Evolutionary conservation across 768 basidiomycete genomes (phyloP).

Genomic region (Pisolithus tinctorius): DNA sequence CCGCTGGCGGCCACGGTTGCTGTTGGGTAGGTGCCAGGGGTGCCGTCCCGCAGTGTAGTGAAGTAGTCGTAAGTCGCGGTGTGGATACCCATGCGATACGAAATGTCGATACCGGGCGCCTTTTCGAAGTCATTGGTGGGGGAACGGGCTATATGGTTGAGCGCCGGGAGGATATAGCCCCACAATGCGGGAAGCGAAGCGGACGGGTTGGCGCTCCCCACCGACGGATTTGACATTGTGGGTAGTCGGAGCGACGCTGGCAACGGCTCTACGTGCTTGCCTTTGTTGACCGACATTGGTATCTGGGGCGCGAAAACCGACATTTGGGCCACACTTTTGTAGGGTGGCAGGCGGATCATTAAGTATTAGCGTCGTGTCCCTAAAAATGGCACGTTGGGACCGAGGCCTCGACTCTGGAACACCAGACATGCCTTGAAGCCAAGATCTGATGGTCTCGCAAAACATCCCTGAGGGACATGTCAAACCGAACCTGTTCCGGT

Average conservation of each 20-base stretch:
- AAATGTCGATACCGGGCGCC: slow-evolving; percentile 64
- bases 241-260: slow-evolving; percentile 15
- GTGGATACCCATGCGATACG: slow-evolving; percentile 71
- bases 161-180: slow-evolving; percentile 68
- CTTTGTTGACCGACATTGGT: slow-evolving; percentile 26
- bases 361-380: too few species aligned
- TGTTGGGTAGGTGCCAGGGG: slow-evolving; percentile 18
- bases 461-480: too few species aligned
- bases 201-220: slow-evolving; percentile 66
- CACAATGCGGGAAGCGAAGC: slow-evolving; percentile 67
- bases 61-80: slow-evolving; percentile 82
- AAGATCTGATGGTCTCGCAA: too few species aligned
- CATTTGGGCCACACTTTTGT: not conserved
- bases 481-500: too few species aligned
- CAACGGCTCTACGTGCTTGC: slow-evolving; percentile 18
- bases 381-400: too few species aligned
- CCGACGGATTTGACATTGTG: slow-evolving; percentile 45
- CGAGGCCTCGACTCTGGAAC: too few species aligned
- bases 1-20: slow-evolving; percentile 22
- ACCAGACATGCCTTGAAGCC: too few species aligned
- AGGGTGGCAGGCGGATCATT: not conserved
- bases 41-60: slow-evolving; percentile 49
- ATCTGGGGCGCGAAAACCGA: not conserved
- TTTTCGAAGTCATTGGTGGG: slow-evolving; percentile 53
- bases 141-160: slow-evolving; percentile 72